Evolutionary conservation across 2,329 filamentous ascomycete genomes (phyloP).

Genomic region (Ustilaginoidea virens): DNA sequence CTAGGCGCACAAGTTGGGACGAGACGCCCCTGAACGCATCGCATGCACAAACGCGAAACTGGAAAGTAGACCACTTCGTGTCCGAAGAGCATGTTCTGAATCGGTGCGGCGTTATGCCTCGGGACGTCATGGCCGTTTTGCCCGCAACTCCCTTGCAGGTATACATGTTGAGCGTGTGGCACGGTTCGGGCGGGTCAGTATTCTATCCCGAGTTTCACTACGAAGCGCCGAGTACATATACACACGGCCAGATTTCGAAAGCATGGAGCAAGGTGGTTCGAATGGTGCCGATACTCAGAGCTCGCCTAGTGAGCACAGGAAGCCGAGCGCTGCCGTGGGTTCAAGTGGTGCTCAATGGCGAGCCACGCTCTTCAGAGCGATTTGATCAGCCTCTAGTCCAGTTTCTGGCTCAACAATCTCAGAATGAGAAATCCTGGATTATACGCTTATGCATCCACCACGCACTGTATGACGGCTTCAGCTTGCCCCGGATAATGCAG

Average conservation of each 20-base stretch:
- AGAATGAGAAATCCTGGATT: slow-evolving; percentile 6
- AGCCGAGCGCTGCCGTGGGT: slow-evolving; percentile 35
- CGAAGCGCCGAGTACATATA: slow-evolving; percentile 24
- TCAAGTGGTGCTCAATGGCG: slow-evolving; percentile 38
- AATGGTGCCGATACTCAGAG: slow-evolving; percentile 51
- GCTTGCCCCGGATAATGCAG: slow-evolving; percentile 47
- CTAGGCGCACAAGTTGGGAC: slow-evolving; percentile 11
- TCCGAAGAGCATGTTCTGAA: slow-evolving; percentile 22
- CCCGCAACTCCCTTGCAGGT: slow-evolving; percentile 64
- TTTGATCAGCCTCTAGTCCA: slow-evolving; percentile 10
- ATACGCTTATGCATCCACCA: slow-evolving; percentile 59
- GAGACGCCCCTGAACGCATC: neutral
- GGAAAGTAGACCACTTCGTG: slow-evolving; percentile 20
- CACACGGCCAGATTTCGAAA: slow-evolving; percentile 24
- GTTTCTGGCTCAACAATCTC: slow-evolving; percentile 7
- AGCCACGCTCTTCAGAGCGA: neutral
- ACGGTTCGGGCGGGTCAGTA: slow-evolving; percentile 45
- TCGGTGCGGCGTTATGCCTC: slow-evolving; percentile 21
- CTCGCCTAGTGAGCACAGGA: slow-evolving; percentile 41
- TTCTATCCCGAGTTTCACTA: slow-evolving; percentile 67
- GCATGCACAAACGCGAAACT: too few species aligned
- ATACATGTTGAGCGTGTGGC: slow-evolving; percentile 69
- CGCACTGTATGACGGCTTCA: slow-evolving; percentile 76
- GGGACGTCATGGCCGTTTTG: slow-evolving; percentile 39
- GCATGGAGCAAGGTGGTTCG: slow-evolving; percentile 48